phyloP scores from a whole-genome alignment of 257 asterid genomes.

The Ilex asprella region DNA sequence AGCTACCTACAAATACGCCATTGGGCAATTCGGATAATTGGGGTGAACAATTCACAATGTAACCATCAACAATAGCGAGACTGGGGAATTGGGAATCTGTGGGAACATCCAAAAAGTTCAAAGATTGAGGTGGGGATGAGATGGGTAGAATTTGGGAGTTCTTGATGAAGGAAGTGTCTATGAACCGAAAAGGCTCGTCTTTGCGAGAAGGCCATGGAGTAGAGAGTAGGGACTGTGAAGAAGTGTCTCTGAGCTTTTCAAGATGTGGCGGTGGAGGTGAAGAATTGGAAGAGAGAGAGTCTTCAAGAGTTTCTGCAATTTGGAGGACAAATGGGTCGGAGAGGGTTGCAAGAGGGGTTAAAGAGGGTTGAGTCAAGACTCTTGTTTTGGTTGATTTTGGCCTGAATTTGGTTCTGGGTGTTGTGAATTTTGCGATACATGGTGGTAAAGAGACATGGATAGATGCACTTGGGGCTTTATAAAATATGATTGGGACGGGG shows the following conservation, averaged over 20 bases:
- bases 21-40: constrained; percentile 44
- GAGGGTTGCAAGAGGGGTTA: constrained; percentile 31
- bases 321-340: constrained; percentile 87
- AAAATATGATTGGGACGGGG: constrained; percentile 20
- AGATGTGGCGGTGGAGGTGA: constrained; percentile 46
- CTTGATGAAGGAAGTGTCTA: constrained; percentile 71
- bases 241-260: constrained; percentile 56
- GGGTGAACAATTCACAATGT: constrained; percentile 40
- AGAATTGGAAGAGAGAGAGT: constrained; percentile 42
- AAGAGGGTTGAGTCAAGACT: constrained; percentile 20
- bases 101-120: constrained; percentile 19
- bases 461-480: constrained; percentile 9
- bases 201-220: constrained; percentile 83
- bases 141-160: constrained; percentile 58
- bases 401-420: constrained; percentile 21
- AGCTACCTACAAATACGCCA: constrained; percentile 65
- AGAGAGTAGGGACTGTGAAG: constrained; percentile 79
- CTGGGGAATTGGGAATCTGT: constrained; percentile 42
- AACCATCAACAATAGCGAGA: constrained; percentile 69
- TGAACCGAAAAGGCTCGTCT: constrained; percentile 87
- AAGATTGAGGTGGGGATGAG: constrained; percentile 21
- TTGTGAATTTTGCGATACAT: constrained; percentile 15
- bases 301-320: constrained; percentile 89
- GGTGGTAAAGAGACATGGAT: constrained; percentile 7
- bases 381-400: constrained; percentile 24